Evolutionary conservation across 2,329 filamentous ascomycete genomes (phyloP), one percentile per base, ranked within the genome.

Genomic region (Fusarium sp.): DNA sequence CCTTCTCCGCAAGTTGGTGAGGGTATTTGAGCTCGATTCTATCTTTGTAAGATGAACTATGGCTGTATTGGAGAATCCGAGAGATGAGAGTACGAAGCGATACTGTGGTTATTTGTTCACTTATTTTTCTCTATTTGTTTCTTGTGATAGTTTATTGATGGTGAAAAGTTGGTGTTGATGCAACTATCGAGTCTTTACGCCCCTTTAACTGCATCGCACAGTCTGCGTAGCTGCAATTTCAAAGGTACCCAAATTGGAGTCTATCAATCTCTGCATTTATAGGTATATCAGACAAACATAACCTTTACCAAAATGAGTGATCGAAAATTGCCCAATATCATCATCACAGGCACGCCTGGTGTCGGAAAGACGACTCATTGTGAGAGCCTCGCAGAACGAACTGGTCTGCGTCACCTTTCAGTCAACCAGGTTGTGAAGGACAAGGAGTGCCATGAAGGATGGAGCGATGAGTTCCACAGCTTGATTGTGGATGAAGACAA

Each of bases 401-500:
- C 91, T 11, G 92, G 91, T 3, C 83, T 98, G 70, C 91, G 90
- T 75, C 94, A 98, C 80, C 80, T 99, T 16, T 92, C 92, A 12
- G 89, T 99, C 76, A 99, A 98, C 80, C 89, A 97, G 74, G 85
- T 98, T 41, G 94, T 97, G 67, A 98, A 97, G 81, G 93, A 97
- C 68, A 88, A 91, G 72, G 89, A 87, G 62, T 98, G 94, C 77
- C 92, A 96, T 76, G 94, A 97, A 77, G 92, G 92, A 25, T 97
- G 89, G 82, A 94, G 97, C 73, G 92, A 97, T 45, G 92, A 94
- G 79, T 90, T 91, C 58, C 89, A 93, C 78, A 94, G 92, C 75
- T 97, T 92, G 90, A 92, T 98, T 62, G 94, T 99, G 18, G 95
- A 99, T 78, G 96, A 99, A 80, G 96, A 99, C 78, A 97, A 97